A percentile compares a stretch with the other conserved stretches of the same genome.
Conservation (phyloP, 2,329 filamentous ascomycete genomes). For the Sclerotinia nivalis region DNA sequence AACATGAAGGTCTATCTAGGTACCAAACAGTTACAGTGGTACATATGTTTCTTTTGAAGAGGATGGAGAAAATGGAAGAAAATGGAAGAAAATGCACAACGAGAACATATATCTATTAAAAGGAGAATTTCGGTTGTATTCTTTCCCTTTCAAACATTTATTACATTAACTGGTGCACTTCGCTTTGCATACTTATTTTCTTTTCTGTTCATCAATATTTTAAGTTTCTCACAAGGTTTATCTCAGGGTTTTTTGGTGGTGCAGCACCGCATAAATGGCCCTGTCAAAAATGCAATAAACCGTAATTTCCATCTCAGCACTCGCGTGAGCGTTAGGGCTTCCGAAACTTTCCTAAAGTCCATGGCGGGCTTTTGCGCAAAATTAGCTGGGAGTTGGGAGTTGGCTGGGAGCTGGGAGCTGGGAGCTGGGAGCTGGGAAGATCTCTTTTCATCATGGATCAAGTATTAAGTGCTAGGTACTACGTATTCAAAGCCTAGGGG, state of each 20-base stretch:
- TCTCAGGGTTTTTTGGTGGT: neutral
- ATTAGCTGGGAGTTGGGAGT: rapidly evolving
- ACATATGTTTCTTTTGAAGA: neutral
- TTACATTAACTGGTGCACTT: neutral
- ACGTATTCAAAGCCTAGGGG: neutral
- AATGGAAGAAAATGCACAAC: neutral
- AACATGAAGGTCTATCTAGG: too few relatives aligned
- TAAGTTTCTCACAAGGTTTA: neutral
- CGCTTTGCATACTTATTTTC: too few relatives aligned
- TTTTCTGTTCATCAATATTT: neutral
- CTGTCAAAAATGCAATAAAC: slow-evolving; percentile 11
- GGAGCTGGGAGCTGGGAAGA: neutral
- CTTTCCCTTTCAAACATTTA: neutral
- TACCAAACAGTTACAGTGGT: too few relatives aligned
- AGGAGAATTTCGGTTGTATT: neutral
- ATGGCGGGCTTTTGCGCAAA: neutral
- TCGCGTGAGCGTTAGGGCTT: slow-evolving; percentile 11
- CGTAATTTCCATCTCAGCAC: slow-evolving; percentile 15
- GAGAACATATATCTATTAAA: neutral
- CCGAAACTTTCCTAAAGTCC: neutral
- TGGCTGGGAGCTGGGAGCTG: too few relatives aligned
- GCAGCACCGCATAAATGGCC: slow-evolving; percentile 5
- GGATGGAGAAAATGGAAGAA: neutral
- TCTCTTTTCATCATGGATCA: neutral
- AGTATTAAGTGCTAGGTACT: too few relatives aligned